Evolutionary conservation across 768 basidiomycete species (phyloP).

Genomic region (Naganishia onofrii): DNA sequence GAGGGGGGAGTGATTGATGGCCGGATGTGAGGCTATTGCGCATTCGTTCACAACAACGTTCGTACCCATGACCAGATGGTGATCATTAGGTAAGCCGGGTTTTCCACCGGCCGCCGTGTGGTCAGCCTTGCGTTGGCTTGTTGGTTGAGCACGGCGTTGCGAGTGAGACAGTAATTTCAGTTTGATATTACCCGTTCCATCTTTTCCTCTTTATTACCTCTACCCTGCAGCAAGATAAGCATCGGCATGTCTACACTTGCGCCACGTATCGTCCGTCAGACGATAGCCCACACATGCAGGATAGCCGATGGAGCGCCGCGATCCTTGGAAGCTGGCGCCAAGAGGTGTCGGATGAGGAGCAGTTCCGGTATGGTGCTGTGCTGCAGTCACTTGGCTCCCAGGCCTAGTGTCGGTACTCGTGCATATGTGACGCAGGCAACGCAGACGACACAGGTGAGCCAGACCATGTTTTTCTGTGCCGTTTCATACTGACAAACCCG

Average conservation of each 20-base stretch:
- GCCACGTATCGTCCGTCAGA: not conserved
- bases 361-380: not conserved
- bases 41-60: no score
- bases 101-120: not conserved
- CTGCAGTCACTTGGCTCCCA: not conserved
- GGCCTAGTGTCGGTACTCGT: not conserved
- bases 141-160: not conserved
- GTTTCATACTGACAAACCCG: not conserved
- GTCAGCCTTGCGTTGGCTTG: no score
- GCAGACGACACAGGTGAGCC: not conserved
- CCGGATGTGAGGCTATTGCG: no score
- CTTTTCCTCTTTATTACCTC: not conserved
- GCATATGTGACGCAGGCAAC: not conserved
- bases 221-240: not conserved
- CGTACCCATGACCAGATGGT: no score
- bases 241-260: constrained; percentile 1
- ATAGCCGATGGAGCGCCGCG: no score
- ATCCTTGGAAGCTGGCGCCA: not conserved
- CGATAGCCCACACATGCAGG: no score
- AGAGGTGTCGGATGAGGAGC: constrained; percentile 15
- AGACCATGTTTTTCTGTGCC: not conserved
- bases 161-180: constrained; percentile 17
- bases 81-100: no score
- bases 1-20: no score
- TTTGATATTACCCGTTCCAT: not conserved